Conservation (phyloP, 2,329 filamentous ascomycete species). For the Pestalotiopsis sp. region DNA sequence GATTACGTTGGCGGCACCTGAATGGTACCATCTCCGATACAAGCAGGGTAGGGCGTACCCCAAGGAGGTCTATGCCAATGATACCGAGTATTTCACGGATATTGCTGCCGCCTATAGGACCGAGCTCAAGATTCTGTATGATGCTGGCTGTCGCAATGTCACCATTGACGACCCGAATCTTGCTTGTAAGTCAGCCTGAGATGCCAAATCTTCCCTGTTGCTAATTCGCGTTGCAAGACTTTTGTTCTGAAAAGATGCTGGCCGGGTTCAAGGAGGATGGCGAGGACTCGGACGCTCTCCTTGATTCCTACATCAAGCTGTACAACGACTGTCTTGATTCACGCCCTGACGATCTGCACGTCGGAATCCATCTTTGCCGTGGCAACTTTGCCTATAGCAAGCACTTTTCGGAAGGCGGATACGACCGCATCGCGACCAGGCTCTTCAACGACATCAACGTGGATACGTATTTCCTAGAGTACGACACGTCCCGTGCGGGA, state of each 20-base stretch:
- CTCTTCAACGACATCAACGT: constrained; percentile 66
- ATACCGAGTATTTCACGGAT: constrained; percentile 66
- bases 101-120: constrained; percentile 62
- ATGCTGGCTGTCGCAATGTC: constrained; percentile 65
- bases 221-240: constrained; percentile 50
- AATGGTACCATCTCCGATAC: constrained; percentile 59
- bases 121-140: constrained; percentile 63
- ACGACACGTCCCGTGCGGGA: constrained; percentile 66
- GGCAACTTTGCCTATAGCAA: constrained; percentile 69
- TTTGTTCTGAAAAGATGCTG: constrained; percentile 75
- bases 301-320: constrained; percentile 75
- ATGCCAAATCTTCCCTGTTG: neutral
- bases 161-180: constrained; percentile 70
- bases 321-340: constrained; percentile 74
- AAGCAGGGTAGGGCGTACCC: constrained; percentile 60
- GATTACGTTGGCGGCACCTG: constrained; percentile 56
- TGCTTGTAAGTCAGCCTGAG: constrained; percentile 55
- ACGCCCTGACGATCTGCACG: constrained; percentile 70
- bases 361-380: constrained; percentile 76
- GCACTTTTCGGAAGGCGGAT: constrained; percentile 69
- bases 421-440: constrained; percentile 68
- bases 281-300: constrained; percentile 68
- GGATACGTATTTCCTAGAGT: constrained; percentile 71
- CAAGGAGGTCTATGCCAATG: constrained; percentile 57
- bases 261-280: constrained; percentile 71